Base-by-base conservation (phyloP, 306 rosid species). In the Rosa lucieae region DNA sequence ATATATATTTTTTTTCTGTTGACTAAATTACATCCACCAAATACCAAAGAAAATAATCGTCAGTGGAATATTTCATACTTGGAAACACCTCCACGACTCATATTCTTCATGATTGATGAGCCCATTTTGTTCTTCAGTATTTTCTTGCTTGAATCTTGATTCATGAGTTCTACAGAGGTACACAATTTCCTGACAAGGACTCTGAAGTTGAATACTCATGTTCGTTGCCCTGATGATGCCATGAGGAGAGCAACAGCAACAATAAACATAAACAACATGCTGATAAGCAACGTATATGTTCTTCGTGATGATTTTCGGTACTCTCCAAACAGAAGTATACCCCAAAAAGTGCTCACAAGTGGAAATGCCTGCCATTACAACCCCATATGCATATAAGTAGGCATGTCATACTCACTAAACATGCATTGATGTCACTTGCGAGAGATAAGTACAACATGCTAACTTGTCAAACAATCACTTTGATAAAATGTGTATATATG, bases 281-380 rank as follows among this genome's bases (percentile, higher is more conserved):
- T 52, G 13, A 74, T 39, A 5, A 94, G 97, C 69, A 94, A 66
- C 23, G 10, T 6, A 32, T 92, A 90, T 3, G 98, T 92, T 89
- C 85, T 88, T 68, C 86, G 82, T 8, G 98, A 94, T 10, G 97
- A 92, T 88, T 82, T 90, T 7, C 94, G 84, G 81, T 92, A 94
- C 67, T 92, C 97, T 12, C 98, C 98, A 8, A 90, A 92, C 77
- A 92, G 52, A 77, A 90, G 72, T 4, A 92, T 21, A 6, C 97
- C 98, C 98, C 98, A 94, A 23, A 94, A 90, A 29, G 98, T 94
- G 89, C 97, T 86, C 84, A 94, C 97, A 7, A 94, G 93, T 66
- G 98, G 98, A 89, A 94, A 90, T 61, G 98, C 97, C 98, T 92
- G 84, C 69, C 20, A 61, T 59, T 23, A 62, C 10, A 49, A 39